Evolutionary conservation across 768 basidiomycete genomes (phyloP).

Genomic region (Psilocybe subaeruginosa): DNA sequence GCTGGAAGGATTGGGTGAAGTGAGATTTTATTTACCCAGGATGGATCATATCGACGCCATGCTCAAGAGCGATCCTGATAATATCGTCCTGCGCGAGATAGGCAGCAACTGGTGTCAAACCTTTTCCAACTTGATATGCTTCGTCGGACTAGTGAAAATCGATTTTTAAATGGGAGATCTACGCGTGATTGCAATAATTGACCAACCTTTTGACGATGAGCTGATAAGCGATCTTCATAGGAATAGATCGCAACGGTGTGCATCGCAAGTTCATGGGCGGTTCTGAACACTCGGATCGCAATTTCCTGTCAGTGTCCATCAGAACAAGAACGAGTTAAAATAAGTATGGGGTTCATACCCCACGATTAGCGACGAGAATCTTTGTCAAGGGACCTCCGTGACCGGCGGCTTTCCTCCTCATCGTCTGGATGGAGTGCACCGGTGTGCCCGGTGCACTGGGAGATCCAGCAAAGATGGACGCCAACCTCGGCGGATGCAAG

Average conservation of each 20-base stretch:
- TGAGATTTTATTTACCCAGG: constrained; percentile 67
- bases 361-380: constrained; percentile 91
- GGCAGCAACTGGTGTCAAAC: constrained; percentile 93
- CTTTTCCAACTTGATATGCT: constrained; percentile 97
- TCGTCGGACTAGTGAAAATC: constrained; percentile 82
- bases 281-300: constrained; percentile 97
- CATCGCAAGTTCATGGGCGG: constrained; percentile 98
- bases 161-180: constrained; percentile 7
- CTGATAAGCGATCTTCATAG: constrained; percentile 93
- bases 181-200: neutral
- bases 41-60: constrained; percentile 99
- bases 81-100: constrained; percentile 99
- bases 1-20: neutral
- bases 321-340: constrained; percentile 15
- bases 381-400: constrained; percentile 89
- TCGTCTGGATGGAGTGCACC: constrained; percentile 88
- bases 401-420: constrained; percentile 90
- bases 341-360: constrained; percentile 51
- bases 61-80: constrained; percentile 93
- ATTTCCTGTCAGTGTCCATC: constrained; percentile 72
- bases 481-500: constrained; percentile 75
- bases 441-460: constrained; percentile 85
- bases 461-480: constrained; percentile 70
- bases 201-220: constrained; percentile 93
- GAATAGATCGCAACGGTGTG: constrained; percentile 99